Evolutionary conservation across 306 rosid genomes (phyloP), one percentile per base, ranked within the genome.

Genomic region (Acacia confusa): DNA sequence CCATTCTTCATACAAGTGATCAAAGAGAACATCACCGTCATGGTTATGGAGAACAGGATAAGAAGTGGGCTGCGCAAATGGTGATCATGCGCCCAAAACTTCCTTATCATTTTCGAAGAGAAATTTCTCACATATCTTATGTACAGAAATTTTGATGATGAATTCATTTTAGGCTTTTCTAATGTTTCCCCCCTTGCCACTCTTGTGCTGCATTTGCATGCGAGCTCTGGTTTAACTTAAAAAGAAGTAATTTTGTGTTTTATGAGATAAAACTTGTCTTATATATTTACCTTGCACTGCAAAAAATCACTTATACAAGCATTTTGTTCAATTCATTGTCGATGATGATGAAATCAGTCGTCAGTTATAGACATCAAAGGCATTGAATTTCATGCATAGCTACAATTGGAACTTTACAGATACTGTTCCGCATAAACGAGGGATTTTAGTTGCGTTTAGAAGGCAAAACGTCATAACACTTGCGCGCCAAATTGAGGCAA

Each of bases 401-500:
- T 19, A 50, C 17, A 45, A 50, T 50, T 50, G 57, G 16, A 50
- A 14, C 57, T 4, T 22, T 15, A 50, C 57, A 16, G 4, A 15
- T 15, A 17, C 2, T 50, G 57, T 50, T 16, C 22, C 22, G 20
- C 19, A 13, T 12, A 45, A 30, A 30, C 4, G 41, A 5, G 4
- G n/a, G 10, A 11, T 2, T 13, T 27, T 15, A 70, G 57, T 14
- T 24, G 57, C 22, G 57, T 8, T 17, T 67, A 11, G 53, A 7
- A 27, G 67, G 57, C 41, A 83, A 40, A 60, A 83, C 47, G 50
- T 92, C 76, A 53, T 92, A 94, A 77, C 93, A 88, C 47, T 90
- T 87, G 2, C 87, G 84, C 15, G 95, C 97, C 87, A 93, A 79
- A 27, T 81, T 79, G 61, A 95, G 15, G 77, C 92, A 91, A 10